Percentiles rank a stretch among this genome's conserved stretches.
These are phyloP conservation scores for Sporobolomyces roseus DNA, from an alignment of 768 basidiomycete species.

Conservation along the genomic window DNA sequence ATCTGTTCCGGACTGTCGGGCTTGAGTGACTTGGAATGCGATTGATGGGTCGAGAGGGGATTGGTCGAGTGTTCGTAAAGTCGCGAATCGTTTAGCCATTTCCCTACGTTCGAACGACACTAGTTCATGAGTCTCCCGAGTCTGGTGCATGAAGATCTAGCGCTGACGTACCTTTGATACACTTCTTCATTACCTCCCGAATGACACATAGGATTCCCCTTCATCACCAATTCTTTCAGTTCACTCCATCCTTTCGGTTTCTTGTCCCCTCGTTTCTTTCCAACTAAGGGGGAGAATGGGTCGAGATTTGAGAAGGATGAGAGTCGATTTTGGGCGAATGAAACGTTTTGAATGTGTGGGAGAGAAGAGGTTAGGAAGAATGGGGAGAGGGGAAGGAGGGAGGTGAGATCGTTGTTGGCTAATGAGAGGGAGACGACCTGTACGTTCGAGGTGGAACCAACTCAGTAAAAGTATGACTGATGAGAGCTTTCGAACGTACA, in stretches of 20 bases:
- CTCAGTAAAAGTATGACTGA: too few relatives aligned
- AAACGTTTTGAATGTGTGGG: conserved; percentile 73
- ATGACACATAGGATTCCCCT: conserved; percentile 71
- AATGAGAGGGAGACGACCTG: conserved; percentile 70
- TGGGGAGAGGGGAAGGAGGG: conserved; percentile 58
- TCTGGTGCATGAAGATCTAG: too few relatives aligned
- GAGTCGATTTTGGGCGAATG: conserved; percentile 72
- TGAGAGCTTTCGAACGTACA: conserved; percentile 53
- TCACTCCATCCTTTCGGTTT: conserved; percentile 47
- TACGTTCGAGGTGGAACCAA: conserved; percentile 46
- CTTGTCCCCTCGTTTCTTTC: conserved; percentile 30
- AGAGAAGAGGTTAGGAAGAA: conserved; percentile 64
- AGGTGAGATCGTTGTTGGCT: conserved; percentile 68
- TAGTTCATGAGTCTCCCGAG: too few relatives aligned
- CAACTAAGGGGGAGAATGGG: conserved; percentile 41
- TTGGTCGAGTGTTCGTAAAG: conserved; percentile 77
- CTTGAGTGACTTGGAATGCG: conserved; percentile 61
- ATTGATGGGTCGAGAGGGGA: conserved; percentile 58
- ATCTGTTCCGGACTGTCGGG: conserved; percentile 48
- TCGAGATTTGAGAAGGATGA: conserved; percentile 47
- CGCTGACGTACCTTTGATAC: conserved; percentile 64
- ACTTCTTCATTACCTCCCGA: conserved; percentile 59
- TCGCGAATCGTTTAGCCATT: conserved; percentile 71
- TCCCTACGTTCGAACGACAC: too few relatives aligned
- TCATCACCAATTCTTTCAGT: conserved; percentile 61